These are phyloP conservation scores for Brassica cretica DNA, from an alignment of 345 rosid genomes.

Conservation along the genomic window DNA sequence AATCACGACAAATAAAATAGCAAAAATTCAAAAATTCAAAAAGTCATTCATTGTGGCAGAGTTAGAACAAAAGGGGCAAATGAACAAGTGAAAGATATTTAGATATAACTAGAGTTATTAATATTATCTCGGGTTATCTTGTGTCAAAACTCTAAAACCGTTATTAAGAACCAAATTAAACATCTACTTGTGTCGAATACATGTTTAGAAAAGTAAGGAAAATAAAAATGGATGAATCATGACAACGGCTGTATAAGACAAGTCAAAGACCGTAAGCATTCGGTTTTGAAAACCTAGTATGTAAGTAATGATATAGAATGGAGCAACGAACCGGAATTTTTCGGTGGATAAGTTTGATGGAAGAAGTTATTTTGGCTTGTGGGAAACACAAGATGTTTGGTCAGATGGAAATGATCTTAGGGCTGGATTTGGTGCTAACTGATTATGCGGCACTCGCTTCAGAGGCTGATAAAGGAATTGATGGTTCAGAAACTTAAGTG, in stretches of 20 bases:
- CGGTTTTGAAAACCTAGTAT: neutral
- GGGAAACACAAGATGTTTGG: too few relatives aligned
- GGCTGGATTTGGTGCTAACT: too few relatives aligned
- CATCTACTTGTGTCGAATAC: neutral
- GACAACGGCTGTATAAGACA: too few relatives aligned
- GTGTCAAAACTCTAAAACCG: neutral
- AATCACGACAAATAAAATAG: neutral
- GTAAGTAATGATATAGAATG: too few relatives aligned
- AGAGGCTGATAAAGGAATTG: neutral
- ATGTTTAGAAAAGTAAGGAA: neutral
- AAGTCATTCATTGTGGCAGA: neutral
- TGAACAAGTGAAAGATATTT: neutral
- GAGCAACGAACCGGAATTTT: too few relatives aligned
- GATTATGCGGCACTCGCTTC: too few relatives aligned
- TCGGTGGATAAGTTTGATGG: too few relatives aligned
- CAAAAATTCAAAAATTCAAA: neutral
- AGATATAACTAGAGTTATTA: neutral
- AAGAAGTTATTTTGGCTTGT: too few relatives aligned
- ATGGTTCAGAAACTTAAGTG: too few relatives aligned
- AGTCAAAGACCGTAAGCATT: neutral
- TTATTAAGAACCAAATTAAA: neutral
- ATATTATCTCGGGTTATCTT: neutral
- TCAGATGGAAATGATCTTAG: too few relatives aligned
- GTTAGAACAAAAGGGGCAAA: neutral
- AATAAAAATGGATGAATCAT: neutral